These are phyloP conservation scores for Barnettozyma sucrosica DNA, from an alignment of 805 yeast species.

Conservation along the genomic window DNA sequence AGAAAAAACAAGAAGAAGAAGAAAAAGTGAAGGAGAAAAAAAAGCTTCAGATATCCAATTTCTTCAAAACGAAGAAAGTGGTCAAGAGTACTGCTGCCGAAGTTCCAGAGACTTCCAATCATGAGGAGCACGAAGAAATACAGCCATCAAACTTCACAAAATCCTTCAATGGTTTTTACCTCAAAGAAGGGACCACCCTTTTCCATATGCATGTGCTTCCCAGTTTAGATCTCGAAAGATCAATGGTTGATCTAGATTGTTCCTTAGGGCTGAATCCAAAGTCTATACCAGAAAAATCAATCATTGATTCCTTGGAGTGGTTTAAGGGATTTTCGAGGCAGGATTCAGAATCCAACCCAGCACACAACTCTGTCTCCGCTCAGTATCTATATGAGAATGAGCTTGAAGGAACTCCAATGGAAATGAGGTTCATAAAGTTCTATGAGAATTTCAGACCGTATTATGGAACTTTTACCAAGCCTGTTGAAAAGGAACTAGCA, in stretches of 20 bases:
- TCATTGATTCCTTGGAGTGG: constrained; percentile 9
- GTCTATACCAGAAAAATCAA: background rate
- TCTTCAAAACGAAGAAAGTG: constrained; percentile 24
- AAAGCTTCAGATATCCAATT: constrained; percentile 27
- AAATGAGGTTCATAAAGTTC: constrained; percentile 35
- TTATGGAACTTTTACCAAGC: constrained; percentile 45
- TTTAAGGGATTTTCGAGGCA: constrained; percentile 3
- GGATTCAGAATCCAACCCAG: background rate
- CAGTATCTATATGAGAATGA: constrained; percentile 29
- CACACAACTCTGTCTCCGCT: constrained; percentile 17
- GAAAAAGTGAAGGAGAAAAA: constrained; percentile 29
- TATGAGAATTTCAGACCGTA: constrained; percentile 51
- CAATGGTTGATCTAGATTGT: constrained; percentile 11
- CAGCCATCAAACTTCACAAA: constrained; percentile 28
- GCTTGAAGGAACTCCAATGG: constrained; percentile 28
- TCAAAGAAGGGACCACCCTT: constrained; percentile 30
- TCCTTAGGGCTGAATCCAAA: constrained; percentile 4
- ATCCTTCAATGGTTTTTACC: constrained; percentile 32
- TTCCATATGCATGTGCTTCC: constrained; percentile 10
- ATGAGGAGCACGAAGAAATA: background rate
- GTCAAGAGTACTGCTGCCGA: constrained; percentile 15
- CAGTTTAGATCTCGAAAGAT: background rate
- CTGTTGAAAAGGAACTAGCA: constrained; percentile 28
- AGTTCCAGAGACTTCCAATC: background rate
- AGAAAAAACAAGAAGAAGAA: constrained; percentile 33